These are phyloP conservation scores for Beta vulgaris DNA, from an alignment of 148 eudicot genomes.

Conservation along the genomic window DNA sequence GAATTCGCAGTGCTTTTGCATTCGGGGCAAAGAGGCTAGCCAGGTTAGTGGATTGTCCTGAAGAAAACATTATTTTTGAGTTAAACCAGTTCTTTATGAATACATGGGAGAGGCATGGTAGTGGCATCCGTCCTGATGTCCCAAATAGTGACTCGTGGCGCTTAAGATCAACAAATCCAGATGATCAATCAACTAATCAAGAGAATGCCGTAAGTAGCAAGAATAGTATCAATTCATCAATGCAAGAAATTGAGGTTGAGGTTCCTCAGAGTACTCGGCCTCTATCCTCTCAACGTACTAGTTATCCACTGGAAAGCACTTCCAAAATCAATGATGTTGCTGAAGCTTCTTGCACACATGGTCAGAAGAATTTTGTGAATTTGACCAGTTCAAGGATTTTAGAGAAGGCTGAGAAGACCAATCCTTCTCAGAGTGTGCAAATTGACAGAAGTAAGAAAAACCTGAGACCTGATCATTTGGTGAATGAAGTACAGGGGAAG, in stretches of 20 bases:
- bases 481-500: conserved; percentile 54
- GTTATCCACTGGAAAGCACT: conserved; percentile 32
- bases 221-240: conserved; percentile 30
- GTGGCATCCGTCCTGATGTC: conserved; percentile 81
- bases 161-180: conserved; percentile 31
- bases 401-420: conserved; percentile 32
- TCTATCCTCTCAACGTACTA: conserved; percentile 34
- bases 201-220: conserved; percentile 28
- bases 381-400: conserved; percentile 30
- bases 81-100: conserved; percentile 79
- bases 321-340: conserved; percentile 27
- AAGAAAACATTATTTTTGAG: conserved; percentile 60
- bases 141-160: conserved; percentile 33
- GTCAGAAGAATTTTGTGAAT: conserved; percentile 38
- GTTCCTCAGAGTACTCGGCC: conserved; percentile 22
- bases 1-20: conserved; percentile 95
- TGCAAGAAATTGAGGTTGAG: conserved; percentile 31
- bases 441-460: conserved; percentile 36
- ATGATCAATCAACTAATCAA: conserved; percentile 26
- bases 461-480: conserved; percentile 37
- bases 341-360: conserved; percentile 32
- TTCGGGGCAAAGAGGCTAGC: conserved; percentile 85
- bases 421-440: conserved; percentile 30
- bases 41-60: conserved; percentile 73
- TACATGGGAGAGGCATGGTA: conserved; percentile 95